Evolutionary conservation across 1,139 yeast species (phyloP).

Genomic region (Petasospora rhodanensis): DNA sequence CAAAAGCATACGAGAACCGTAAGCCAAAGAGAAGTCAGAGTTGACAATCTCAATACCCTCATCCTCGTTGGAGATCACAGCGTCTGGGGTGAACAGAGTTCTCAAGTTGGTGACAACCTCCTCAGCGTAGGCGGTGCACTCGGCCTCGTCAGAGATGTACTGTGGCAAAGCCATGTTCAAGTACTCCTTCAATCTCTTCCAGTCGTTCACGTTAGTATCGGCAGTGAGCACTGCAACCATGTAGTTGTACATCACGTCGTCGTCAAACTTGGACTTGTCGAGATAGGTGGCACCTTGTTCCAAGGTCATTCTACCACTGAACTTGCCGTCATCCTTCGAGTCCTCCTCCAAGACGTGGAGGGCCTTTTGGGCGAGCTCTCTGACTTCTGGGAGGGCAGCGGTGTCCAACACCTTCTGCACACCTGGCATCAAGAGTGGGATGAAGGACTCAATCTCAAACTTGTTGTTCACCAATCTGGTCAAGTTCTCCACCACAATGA

Average conservation of each 20-base stretch:
- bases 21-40: constrained; percentile 92
- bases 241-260: constrained; percentile 38
- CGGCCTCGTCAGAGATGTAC: constrained; percentile 34
- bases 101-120: constrained; percentile 53
- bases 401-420: constrained; percentile 81
- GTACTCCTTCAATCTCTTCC: constrained; percentile 66
- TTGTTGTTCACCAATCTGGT: constrained; percentile 94
- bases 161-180: constrained; percentile 41
- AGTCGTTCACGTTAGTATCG: constrained; percentile 88
- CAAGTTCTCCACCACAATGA: constrained; percentile 91
- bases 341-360: constrained; percentile 77
- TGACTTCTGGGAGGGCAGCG: constrained; percentile 94
- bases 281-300: constrained; percentile 51
- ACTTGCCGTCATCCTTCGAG: constrained; percentile 51
- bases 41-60: constrained; percentile 89
- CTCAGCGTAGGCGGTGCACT: constrained; percentile 40
- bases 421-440: constrained; percentile 86
- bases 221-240: constrained; percentile 53
- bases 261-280: constrained; percentile 33
- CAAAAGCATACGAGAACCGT: constrained; percentile 94
- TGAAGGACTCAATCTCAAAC: constrained; percentile 81
- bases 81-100: constrained; percentile 60
- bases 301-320: constrained; percentile 66
- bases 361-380: constrained; percentile 90
- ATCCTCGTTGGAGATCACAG: constrained; percentile 47